Conservation (phyloP, 1,284 basidiomycete genomes). For the Schizophyllum amplum region DNA sequence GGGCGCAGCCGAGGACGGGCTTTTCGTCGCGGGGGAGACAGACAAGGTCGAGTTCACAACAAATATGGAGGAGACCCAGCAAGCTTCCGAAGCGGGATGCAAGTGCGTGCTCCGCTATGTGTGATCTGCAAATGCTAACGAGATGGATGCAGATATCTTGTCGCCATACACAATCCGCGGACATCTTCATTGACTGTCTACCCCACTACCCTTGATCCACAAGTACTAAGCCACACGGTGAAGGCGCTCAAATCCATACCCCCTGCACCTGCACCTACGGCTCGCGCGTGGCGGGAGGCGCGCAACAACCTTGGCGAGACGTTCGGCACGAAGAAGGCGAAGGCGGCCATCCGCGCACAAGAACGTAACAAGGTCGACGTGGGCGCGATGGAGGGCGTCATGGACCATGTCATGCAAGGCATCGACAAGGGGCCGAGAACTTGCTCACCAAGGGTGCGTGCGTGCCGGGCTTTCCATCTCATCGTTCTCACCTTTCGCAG, state of each 20-base stretch:
- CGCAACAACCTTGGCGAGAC: slow-evolving; percentile 79
- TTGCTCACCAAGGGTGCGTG: slow-evolving; percentile 59
- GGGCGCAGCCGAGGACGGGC: slow-evolving; percentile 23
- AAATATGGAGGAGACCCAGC: slow-evolving; percentile 58
- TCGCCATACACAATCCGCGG: slow-evolving; percentile 65
- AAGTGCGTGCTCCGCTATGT: too few relatives aligned
- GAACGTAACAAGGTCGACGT: slow-evolving; percentile 87
- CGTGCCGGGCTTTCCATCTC: slow-evolving; percentile 2
- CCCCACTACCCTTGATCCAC: slow-evolving; percentile 52
- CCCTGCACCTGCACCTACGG: slow-evolving; percentile 38
- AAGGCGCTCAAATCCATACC: slow-evolving; percentile 74
- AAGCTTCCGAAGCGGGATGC: slow-evolving; percentile 37
- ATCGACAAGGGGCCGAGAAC: slow-evolving; percentile 63
- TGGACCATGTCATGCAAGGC: slow-evolving; percentile 69
- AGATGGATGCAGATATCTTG: slow-evolving; percentile 53
- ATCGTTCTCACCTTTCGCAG: slow-evolving; percentile 24
- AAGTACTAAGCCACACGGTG: slow-evolving; percentile 70
- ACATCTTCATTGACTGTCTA: slow-evolving; percentile 64
- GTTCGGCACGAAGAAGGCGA: slow-evolving; percentile 91
- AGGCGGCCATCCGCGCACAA: slow-evolving; percentile 72
- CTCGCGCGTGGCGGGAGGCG: slow-evolving; percentile 50
- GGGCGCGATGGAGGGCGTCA: slow-evolving; percentile 75
- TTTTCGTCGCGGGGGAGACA: slow-evolving; percentile 40
- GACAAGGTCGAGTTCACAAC: slow-evolving; percentile 49
- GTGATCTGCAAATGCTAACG: not conserved